These are phyloP conservation scores for Acanthamoeba royreba DNA, from an alignment of 208 protist species.

Conservation along the genomic window DNA sequence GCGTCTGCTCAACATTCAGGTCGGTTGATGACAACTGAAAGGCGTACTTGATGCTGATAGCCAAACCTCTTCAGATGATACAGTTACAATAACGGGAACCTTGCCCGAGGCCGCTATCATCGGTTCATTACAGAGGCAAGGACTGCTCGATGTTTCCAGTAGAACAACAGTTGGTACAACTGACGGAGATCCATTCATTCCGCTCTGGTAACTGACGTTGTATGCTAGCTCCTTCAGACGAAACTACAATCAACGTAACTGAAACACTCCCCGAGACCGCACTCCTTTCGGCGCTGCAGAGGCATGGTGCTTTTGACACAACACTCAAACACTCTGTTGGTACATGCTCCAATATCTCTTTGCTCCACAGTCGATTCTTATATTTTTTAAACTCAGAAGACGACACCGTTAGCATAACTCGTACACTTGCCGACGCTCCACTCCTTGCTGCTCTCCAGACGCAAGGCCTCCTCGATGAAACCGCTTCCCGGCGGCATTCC, in stretches of 20 bases:
- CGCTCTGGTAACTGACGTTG: background rate
- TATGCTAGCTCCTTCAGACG: background rate
- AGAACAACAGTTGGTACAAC: background rate
- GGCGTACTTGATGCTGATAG: background rate
- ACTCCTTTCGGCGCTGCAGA: background rate
- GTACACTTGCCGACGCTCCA: background rate
- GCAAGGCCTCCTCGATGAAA: background rate
- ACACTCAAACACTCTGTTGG: no score
- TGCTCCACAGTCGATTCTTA: no score
- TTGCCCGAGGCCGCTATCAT: background rate
- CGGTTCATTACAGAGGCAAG: background rate
- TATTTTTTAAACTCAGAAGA: background rate
- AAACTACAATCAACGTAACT: background rate
- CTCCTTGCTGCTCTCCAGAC: background rate
- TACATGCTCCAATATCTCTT: no score
- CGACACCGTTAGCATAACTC: background rate
- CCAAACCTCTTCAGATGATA: background rate
- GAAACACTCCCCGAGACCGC: background rate
- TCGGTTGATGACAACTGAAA: background rate
- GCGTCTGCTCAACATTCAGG: background rate
- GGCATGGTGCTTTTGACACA: background rate
- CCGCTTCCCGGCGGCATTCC: no score
- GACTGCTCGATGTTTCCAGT: background rate
- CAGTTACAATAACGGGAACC: background rate
- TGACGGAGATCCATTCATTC: background rate